phyloP scores from a whole-genome alignment of 129 eudicot species.

The Oenanthe sinensis region DNA sequence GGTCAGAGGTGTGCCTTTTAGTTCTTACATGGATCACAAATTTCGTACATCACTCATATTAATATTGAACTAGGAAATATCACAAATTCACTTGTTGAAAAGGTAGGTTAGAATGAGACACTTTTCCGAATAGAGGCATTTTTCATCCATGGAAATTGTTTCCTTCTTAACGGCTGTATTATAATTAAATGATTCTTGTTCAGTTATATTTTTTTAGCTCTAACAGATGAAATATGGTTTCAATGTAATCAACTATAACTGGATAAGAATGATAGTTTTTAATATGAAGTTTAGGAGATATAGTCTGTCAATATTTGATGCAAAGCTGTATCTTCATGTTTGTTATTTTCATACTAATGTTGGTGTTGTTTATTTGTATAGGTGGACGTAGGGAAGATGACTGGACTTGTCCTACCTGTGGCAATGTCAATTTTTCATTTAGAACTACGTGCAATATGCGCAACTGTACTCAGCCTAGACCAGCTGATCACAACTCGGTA shows the following conservation, averaged over 20 bases:
- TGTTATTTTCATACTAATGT: not conserved
- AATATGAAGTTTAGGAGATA: not conserved
- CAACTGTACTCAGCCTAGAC: conserved; percentile 87
- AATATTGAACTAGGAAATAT: no score
- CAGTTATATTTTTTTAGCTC: no score
- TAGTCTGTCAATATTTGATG: not conserved
- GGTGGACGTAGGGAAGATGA: conserved; percentile 97
- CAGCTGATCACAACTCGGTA: conserved; percentile 88
- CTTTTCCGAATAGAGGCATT: no score
- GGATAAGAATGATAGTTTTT: not conserved
- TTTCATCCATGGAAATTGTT: not conserved
- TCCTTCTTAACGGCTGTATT: not conserved
- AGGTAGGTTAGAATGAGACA: no score
- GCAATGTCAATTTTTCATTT: conserved; percentile 88
- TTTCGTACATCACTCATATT: no score
- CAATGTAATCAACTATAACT: not conserved
- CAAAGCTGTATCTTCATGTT: not conserved
- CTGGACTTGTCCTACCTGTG: conserved; percentile 98
- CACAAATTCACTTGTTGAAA: no score
- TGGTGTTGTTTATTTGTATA: conserved; percentile 23
- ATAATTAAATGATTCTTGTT: not conserved
- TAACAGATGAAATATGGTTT: not conserved
- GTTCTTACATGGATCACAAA: no score
- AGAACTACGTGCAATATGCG: conserved; percentile 97
- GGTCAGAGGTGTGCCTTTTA: no score